Conservation (phyloP, 139 green algal genomes). For the Coelastrella sp. region DNA sequence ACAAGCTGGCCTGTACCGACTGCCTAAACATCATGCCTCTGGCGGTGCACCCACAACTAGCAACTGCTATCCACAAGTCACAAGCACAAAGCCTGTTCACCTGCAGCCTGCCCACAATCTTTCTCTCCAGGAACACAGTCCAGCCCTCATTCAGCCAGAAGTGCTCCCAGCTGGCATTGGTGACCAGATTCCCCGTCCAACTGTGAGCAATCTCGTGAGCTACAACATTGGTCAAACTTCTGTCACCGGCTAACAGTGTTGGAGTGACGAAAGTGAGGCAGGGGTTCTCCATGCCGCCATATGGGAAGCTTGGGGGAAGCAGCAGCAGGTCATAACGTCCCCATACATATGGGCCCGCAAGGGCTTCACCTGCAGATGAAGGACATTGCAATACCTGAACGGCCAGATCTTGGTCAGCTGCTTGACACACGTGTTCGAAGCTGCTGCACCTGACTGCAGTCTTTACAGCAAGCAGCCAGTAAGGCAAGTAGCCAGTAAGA, state of each 20-base stretch:
- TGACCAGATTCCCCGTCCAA: conserved; percentile 96
- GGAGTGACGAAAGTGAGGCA: conserved; percentile 92
- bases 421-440: no score
- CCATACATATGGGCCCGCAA: conserved; percentile 95
- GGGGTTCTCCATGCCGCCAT: conserved; percentile 92
- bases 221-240: conserved; percentile 57
- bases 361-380: conserved; percentile 69
- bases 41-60: no score
- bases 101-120: conserved; percentile 84
- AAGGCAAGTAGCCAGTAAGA: no score
- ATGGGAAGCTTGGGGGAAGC: conserved; percentile 80
- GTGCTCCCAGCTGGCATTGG: conserved; percentile 86
- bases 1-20: no score
- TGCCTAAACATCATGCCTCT: no score
- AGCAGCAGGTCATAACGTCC: conserved; percentile 95
- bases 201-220: conserved; percentile 85
- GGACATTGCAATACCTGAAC: no score
- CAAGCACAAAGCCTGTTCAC: conserved; percentile 30
- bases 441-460: no score
- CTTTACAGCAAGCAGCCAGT: no score
- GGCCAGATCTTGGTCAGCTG: no score
- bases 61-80: neutral
- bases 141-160: conserved; percentile 75
- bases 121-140: conserved; percentile 90
- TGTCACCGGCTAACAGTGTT: conserved; percentile 93